Evolutionary conservation across 1,139 yeast genomes (phyloP).

Genomic region (Taiozyma sp.): DNA sequence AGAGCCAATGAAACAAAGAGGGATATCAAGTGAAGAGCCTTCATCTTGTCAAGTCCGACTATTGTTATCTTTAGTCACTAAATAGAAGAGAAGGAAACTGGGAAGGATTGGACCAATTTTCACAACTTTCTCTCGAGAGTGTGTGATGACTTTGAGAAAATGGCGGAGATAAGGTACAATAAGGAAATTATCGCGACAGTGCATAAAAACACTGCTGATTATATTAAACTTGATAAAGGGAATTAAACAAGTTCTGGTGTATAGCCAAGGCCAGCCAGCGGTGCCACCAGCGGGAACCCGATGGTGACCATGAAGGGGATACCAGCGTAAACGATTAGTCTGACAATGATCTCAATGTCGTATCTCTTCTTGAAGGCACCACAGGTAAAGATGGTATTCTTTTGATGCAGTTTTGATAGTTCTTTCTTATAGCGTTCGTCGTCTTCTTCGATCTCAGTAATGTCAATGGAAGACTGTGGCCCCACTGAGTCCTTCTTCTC

Average conservation of each 20-base stretch:
- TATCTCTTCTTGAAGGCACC: constrained; percentile 36
- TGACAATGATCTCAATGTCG: constrained; percentile 71
- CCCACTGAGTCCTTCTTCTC: constrained; percentile 18
- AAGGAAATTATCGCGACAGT: background rate
- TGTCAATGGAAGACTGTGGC: constrained; percentile 20
- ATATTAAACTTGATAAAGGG: too few relatives aligned
- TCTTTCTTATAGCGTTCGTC: constrained; percentile 15
- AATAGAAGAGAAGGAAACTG: background rate
- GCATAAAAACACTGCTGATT: background rate
- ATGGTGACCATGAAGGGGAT: constrained; percentile 47
- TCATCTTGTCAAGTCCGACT: constrained; percentile 5
- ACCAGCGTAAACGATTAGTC: constrained; percentile 73
- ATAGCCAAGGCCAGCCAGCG: constrained; percentile 13
- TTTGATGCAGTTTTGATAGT: constrained; percentile 18
- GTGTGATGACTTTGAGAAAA: background rate
- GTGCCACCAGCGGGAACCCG: constrained; percentile 34
- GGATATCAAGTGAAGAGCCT: constrained; percentile 3
- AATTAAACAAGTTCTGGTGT: constrained; percentile 5
- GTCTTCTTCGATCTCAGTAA: constrained; percentile 19
- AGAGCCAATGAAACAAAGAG: constrained; percentile 6
- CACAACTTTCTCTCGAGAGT: background rate
- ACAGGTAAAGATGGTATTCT: constrained; percentile 18
- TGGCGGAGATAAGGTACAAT: background rate
- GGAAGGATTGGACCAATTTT: background rate
- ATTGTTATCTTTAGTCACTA: background rate